phyloP scores from a whole-genome alignment of 192 early-diverging fungal species.

The Gonapodya prolifera region DNA sequence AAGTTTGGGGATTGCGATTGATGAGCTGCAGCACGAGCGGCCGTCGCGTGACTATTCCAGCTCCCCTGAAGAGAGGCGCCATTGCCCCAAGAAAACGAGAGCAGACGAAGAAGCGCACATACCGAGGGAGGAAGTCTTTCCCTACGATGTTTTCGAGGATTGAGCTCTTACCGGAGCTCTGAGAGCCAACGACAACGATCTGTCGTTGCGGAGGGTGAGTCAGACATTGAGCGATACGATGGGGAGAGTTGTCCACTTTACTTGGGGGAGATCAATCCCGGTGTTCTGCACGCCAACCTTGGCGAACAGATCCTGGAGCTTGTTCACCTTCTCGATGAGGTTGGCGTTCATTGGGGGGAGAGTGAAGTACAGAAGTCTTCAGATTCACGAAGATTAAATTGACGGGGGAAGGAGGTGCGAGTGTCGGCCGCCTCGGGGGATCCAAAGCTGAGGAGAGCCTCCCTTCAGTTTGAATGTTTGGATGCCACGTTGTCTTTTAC shows the following conservation, averaged over 20 bases:
- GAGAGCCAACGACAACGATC: slow-evolving; percentile 73
- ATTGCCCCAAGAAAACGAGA: neutral
- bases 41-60: slow-evolving; percentile 93
- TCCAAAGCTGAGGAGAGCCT: too few species aligned
- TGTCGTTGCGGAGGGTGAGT: neutral
- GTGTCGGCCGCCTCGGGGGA: too few species aligned
- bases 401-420: too few species aligned
- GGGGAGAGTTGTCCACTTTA: too few species aligned
- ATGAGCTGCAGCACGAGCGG: slow-evolving; percentile 96
- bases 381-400: too few species aligned
- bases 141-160: slow-evolving; percentile 97
- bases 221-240: too few species aligned
- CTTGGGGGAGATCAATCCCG: slow-evolving; percentile 74
- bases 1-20: slow-evolving; percentile 43
- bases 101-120: slow-evolving; percentile 18
- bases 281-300: slow-evolving; percentile 82
- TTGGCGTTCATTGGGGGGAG: slow-evolving; percentile 29
- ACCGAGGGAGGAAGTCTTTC: slow-evolving; percentile 92
- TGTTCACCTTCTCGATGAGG: slow-evolving; percentile 59
- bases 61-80: slow-evolving; percentile 31
- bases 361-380: too few species aligned
- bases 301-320: slow-evolving; percentile 76
- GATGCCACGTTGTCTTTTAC: too few species aligned
- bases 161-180: slow-evolving; percentile 89
- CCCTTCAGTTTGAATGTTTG: too few species aligned